Percentiles rank a stretch among this genome's conserved stretches.
phyloP scores from a whole-genome alignment of 768 basidiomycete genomes.

The Naganishia vaughanmartiniae region DNA sequence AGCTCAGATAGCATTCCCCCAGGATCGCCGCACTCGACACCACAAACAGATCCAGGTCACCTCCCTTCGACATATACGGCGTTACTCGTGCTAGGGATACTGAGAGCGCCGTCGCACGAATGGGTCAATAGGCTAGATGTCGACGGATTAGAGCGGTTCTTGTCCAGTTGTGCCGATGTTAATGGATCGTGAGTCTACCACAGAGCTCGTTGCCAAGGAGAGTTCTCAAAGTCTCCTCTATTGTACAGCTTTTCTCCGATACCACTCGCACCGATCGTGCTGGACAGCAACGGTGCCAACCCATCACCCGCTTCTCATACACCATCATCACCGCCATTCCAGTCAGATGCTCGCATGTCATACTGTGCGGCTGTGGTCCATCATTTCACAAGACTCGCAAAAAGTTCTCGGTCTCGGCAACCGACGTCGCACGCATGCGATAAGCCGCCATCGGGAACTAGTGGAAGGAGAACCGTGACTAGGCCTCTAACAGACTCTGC shows the following conservation, averaged over 20 bases:
- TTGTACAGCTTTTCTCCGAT: conserved; percentile 1
- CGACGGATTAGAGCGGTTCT: conserved; percentile 63
- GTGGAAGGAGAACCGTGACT: background rate
- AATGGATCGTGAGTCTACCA: conserved; percentile 73
- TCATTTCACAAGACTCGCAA: conserved; percentile 57
- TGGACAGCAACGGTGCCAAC: conserved; percentile 48
- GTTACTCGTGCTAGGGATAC: conserved; percentile 72
- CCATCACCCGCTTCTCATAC: conserved; percentile 36
- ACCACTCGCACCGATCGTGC: background rate
- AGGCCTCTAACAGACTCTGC: background rate
- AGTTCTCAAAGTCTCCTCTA: background rate
- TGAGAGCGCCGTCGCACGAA: conserved; percentile 72
- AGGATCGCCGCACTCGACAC: conserved; percentile 17
- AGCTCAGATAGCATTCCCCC: background rate
- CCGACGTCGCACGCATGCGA: background rate
- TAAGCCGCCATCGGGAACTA: background rate
- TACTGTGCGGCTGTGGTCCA: conserved; percentile 15
- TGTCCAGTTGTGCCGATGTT: conserved; percentile 68
- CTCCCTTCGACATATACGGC: conserved; percentile 94
- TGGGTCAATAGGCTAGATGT: conserved; percentile 61
- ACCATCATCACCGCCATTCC: background rate
- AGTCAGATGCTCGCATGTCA: conserved; percentile 27
- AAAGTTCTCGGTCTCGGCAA: background rate
- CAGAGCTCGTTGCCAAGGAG: background rate
- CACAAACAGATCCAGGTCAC: conserved; percentile 68